These are phyloP conservation scores for Vanilla planifolia DNA, from an alignment of 106 monocot genomes.

Conservation along the genomic window DNA sequence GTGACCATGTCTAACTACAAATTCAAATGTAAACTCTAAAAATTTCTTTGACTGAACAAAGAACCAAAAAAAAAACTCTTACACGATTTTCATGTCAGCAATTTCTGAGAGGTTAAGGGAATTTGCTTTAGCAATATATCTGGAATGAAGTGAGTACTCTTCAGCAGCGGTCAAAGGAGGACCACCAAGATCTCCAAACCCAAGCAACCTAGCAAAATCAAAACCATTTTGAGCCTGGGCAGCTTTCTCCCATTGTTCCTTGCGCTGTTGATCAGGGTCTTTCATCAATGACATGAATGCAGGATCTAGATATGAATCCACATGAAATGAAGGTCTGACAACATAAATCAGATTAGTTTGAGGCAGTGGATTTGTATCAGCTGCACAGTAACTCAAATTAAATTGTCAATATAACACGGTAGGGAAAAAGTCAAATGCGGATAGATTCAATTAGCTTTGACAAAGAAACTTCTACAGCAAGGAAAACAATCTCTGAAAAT, in stretches of 20 bases:
- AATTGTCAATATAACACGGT: no score
- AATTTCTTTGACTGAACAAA: neutral
- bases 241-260: conserved; percentile 84
- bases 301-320: conserved; percentile 91
- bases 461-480: no score
- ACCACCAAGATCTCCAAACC: conserved; percentile 95
- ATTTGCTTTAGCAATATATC: conserved; percentile 97
- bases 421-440: no score
- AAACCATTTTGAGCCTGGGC: conserved; percentile 68
- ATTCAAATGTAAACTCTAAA: neutral
- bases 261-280: conserved; percentile 81
- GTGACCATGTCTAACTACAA: neutral
- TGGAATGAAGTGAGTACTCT: conserved; percentile 96
- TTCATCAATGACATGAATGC: conserved; percentile 93
- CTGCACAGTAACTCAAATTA: neutral
- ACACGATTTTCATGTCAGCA: conserved; percentile 99
- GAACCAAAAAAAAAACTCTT: conserved; percentile 22
- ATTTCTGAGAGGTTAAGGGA: conserved; percentile 95
- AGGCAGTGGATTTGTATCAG: neutral
- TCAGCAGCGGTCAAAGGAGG: conserved; percentile 86
- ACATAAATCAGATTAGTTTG: neutral
- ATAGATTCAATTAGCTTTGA: no score
- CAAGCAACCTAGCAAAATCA: conserved; percentile 74
- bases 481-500: no score
- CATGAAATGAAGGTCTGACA: conserved; percentile 46